Conservation (phyloP, 2,329 filamentous ascomycete species). For the Hypoxylon sp. region DNA sequence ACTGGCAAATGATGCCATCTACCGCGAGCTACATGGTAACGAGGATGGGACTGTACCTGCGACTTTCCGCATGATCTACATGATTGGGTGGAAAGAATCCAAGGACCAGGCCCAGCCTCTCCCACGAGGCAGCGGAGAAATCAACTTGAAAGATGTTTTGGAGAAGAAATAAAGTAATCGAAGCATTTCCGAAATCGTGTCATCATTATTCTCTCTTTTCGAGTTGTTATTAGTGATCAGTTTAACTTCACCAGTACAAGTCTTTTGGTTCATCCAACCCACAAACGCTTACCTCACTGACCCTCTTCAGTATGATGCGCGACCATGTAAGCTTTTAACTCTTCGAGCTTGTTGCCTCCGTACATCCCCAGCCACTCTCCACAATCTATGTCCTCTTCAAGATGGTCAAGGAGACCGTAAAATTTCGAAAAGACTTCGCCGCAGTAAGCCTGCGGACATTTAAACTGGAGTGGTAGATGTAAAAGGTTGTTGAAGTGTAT, state of each 20-base stretch:
- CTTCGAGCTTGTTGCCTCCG: not conserved
- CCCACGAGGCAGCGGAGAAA: constrained; percentile 82
- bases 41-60: constrained; percentile 82
- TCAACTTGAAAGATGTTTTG: constrained; percentile 87
- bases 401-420: constrained; percentile 4
- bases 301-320: not conserved
- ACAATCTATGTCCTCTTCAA: constrained; percentile 7
- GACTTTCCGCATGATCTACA: constrained; percentile 95
- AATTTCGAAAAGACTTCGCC: constrained; percentile 1
- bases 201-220: constrained; percentile 1
- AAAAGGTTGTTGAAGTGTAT: not conserved
- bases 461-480: not conserved
- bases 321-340: not conserved
- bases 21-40: constrained; percentile 87
- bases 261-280: not conserved
- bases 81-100: constrained; percentile 98
- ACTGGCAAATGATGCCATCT: constrained; percentile 88
- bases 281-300: not conserved
- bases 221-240: not conserved
- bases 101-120: constrained; percentile 83
- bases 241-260: not conserved
- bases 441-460: constrained; percentile 2
- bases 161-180: constrained; percentile 56
- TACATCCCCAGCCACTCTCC: not conserved
- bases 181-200: constrained; percentile 1